Evolutionary conservation across 768 basidiomycete species (phyloP).

Genomic region (Hortiboletus campestris): DNA sequence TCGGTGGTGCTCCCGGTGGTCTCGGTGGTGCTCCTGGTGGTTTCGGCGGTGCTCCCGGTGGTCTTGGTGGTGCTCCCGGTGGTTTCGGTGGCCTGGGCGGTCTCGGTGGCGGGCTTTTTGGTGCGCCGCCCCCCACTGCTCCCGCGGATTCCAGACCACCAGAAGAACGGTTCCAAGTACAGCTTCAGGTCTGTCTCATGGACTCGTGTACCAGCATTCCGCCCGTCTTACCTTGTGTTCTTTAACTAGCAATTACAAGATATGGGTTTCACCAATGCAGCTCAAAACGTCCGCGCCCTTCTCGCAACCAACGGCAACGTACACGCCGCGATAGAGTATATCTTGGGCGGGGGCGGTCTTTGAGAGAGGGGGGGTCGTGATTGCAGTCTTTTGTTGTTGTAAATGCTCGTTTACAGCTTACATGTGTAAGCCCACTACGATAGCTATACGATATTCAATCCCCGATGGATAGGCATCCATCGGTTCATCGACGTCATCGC

Average conservation of each 20-base stretch:
- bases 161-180: slow-evolving; percentile 90
- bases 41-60: slow-evolving; percentile 2
- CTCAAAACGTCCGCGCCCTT: slow-evolving; percentile 87
- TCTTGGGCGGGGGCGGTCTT: slow-evolving; percentile 72
- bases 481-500: no score
- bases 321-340: slow-evolving; percentile 89
- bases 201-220: background rate
- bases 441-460: no score
- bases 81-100: slow-evolving; percentile 32
- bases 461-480: no score
- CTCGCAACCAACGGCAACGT: slow-evolving; percentile 93
- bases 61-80: background rate
- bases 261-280: slow-evolving; percentile 91
- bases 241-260: slow-evolving; percentile 81
- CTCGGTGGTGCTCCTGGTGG: background rate
- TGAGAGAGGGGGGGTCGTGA: background rate
- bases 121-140: slow-evolving; percentile 22
- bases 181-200: slow-evolving; percentile 58
- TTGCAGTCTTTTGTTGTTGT: background rate
- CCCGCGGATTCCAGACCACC: slow-evolving; percentile 73
- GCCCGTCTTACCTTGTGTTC: background rate
- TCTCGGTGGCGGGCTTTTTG: slow-evolving; percentile 29
- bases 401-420: background rate
- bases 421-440: no score
- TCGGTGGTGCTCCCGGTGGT: slow-evolving; percentile 4